These are phyloP conservation scores for Cicer chorassanicum DNA, from an alignment of 306 rosid species.

Conservation along the genomic window DNA sequence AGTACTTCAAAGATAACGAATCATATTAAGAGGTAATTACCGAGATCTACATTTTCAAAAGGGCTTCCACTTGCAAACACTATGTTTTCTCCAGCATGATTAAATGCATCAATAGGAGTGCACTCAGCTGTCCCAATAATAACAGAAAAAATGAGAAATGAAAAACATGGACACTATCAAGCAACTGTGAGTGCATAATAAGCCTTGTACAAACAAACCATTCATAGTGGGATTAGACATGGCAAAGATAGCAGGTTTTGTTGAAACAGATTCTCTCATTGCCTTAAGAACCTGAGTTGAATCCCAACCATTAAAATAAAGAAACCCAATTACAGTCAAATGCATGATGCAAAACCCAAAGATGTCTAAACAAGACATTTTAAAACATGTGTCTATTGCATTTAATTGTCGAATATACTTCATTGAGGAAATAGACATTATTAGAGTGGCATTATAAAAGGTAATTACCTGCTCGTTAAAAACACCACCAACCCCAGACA, in stretches of 20 bases:
- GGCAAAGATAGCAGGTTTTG: conserved; percentile 95
- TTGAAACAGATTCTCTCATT: conserved; percentile 91
- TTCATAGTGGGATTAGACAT: conserved; percentile 99
- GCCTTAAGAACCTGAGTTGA: conserved; percentile 85
- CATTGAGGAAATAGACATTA: conserved; percentile 25
- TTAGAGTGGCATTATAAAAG: conserved; percentile 39
- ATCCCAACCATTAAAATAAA: conserved; percentile 50
- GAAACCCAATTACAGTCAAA: conserved; percentile 42
- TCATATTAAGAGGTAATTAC: conserved; percentile 53
- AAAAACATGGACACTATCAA: conserved; percentile 34
- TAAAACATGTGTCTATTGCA: conserved; percentile 35
- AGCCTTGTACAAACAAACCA: conserved; percentile 70
- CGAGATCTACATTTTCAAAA: conserved; percentile 80
- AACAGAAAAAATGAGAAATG: conserved; percentile 35
- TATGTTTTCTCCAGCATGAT: conserved; percentile 86
- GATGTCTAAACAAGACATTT: conserved; percentile 40
- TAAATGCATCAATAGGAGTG: conserved; percentile 91
- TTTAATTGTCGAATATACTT: conserved; percentile 25
- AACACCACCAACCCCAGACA: conserved; percentile 98
- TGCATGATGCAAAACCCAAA: conserved; percentile 31
- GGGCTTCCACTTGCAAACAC: conserved; percentile 99
- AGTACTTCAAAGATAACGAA: conserved; percentile 41
- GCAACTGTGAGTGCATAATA: conserved; percentile 43
- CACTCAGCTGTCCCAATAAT: conserved; percentile 79
- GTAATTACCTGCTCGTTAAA: conserved; percentile 83